Evolutionary conservation across 106 monocot genomes (phyloP), one percentile per base, ranked within the genome.

Genomic region (Hemerocallis citrina): DNA sequence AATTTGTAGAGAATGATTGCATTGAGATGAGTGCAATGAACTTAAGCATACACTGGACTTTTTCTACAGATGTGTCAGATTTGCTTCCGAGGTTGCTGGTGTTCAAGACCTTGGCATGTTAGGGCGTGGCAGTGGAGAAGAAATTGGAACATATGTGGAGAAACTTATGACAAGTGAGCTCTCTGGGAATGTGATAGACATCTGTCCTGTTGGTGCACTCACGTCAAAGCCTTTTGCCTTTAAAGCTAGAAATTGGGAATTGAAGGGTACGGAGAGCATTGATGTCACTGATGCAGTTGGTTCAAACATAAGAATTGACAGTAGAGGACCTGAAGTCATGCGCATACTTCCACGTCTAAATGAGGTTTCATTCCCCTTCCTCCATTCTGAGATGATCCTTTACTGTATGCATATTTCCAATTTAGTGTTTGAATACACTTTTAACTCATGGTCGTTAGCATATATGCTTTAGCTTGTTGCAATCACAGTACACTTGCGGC

Each of bases 81-180:
- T 94, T 83, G 93, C 93, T 57, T 61, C 75, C 58, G 93, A 94
- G 77, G 21, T 94, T 65, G 93, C 93, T 70, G 93, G 93, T 52
- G 93, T 94, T 57, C 72, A 94, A 69, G 93, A 94, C 61, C 89
- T 94, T 61, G 93, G 93, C 33, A 89, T 94, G 81, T 49, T 94
- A 73, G 93, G 93, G 60, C 85, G 93, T 66, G 93, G 93, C 9
- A 94, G 93, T 80, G 93, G 93, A 54, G 93, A 94, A 72, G 93
- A 94, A 75, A 94, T 94, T 59, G 93, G 93, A 30, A 41, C 98
- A 68, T 98, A 98, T 77, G 98, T 98, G 21, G 98, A 98, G 68
- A 98, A 92, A 63, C 86, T 98, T 68, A 98, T 98, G 98, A 92
- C 92, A 15, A 98, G 98, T 74, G 98, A 98, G 75, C 85, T 98